phyloP scores from a whole-genome alignment of 2,329 filamentous ascomycete species.

The Talaromyces sp. region DNA sequence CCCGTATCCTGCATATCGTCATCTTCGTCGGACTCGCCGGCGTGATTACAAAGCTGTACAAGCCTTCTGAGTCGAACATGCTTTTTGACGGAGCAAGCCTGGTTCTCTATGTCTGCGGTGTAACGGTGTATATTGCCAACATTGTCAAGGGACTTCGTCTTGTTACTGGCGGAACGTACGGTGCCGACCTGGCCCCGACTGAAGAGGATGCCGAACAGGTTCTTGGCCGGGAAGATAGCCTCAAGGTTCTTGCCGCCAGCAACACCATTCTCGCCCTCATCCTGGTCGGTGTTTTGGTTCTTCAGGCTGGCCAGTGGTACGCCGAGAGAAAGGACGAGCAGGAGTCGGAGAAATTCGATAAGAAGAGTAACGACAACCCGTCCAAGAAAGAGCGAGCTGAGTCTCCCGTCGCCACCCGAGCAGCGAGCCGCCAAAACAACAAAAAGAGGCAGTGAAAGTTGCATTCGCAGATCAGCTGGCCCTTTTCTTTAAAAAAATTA shows the following conservation, averaged over 20 bases:
- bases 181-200: conserved; percentile 35
- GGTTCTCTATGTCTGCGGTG: conserved; percentile 74
- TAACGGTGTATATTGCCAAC: conserved; percentile 91
- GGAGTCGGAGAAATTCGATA: conserved; percentile 64
- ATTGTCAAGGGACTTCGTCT: conserved; percentile 91
- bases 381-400: conserved; percentile 13
- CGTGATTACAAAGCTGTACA: conserved; percentile 92
- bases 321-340: conserved; percentile 88
- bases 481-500: background rate
- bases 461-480: background rate
- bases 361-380: conserved; percentile 45
- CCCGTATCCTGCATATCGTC: conserved; percentile 89
- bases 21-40: conserved; percentile 82
- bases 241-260: conserved; percentile 86
- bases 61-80: conserved; percentile 87
- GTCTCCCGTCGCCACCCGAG: conserved; percentile 10
- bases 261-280: conserved; percentile 95
- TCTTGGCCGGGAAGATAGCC: conserved; percentile 77
- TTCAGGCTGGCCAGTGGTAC: conserved; percentile 98
- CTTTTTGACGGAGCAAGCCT: conserved; percentile 78
- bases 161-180: conserved; percentile 68
- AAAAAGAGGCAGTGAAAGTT: conserved; percentile 29
- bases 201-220: conserved; percentile 58
- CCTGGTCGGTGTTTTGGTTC: conserved; percentile 79
- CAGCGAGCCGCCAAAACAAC: conserved; percentile 21